A percentile compares a stretch with the other conserved stretches of the same genome.
Conservation (phyloP, 2,329 filamentous ascomycete species). For the Colletotrichum orbiculare region DNA sequence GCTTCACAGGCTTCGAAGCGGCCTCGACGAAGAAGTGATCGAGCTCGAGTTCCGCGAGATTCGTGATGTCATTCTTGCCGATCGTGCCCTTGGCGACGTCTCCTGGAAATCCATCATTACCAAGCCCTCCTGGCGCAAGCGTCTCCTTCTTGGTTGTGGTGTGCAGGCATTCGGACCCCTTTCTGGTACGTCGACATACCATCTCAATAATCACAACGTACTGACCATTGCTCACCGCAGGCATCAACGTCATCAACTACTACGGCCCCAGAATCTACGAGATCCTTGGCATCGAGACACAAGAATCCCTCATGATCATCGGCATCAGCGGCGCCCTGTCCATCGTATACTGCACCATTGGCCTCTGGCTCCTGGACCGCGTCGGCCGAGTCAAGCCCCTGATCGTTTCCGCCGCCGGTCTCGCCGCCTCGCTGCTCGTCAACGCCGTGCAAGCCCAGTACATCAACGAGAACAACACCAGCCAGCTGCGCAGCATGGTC, state of each 20-base stretch:
- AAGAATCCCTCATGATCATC: conserved; percentile 60
- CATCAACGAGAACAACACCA: conserved; percentile 39
- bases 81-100: conserved; percentile 47
- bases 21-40: conserved; percentile 45
- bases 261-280: conserved; percentile 52
- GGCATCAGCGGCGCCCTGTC: conserved; percentile 62
- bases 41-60: conserved; percentile 55
- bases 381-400: conserved; percentile 60
- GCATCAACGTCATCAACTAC: conserved; percentile 54
- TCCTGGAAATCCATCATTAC: conserved; percentile 54
- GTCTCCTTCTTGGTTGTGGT: conserved; percentile 58
- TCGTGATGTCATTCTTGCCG: conserved; percentile 49
- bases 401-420: conserved; percentile 50
- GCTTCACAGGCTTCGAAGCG: conserved; percentile 47
- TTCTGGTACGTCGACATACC: background rate
- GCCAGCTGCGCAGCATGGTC: conserved; percentile 44
- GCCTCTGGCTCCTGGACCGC: conserved; percentile 56
- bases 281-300: conserved; percentile 54
- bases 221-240: background rate
- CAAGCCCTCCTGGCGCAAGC: conserved; percentile 55
- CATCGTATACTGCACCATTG: conserved; percentile 58
- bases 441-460: conserved; percentile 44
- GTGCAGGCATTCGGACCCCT: conserved; percentile 60
- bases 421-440: conserved; percentile 42
- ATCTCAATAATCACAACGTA: too few species aligned